These are phyloP conservation scores for Odonthalia washingtoniensis DNA, from an alignment of 31 red algal genomes.

Conservation along the genomic window DNA sequence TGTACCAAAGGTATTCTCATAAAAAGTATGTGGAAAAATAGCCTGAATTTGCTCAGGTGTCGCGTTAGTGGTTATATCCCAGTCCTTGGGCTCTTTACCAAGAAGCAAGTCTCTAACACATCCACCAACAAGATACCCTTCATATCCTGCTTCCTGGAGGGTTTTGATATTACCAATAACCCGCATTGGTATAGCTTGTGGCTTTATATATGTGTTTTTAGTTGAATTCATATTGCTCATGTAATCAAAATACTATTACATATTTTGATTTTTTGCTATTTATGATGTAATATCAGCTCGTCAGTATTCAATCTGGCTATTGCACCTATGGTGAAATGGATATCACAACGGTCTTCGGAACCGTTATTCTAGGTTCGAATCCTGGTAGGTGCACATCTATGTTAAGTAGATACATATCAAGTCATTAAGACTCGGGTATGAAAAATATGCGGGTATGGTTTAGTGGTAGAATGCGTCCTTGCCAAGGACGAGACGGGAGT, in stretches of 20 bases:
- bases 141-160: slow-evolving; percentile 18
- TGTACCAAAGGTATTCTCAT: slow-evolving; percentile 21
- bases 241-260: too few species aligned
- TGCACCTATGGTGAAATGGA: slow-evolving; percentile 26
- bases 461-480: too few species aligned
- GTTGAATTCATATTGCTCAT: too few species aligned
- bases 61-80: slow-evolving; percentile 20
- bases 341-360: slow-evolving; percentile 30
- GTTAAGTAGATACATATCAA: too few species aligned
- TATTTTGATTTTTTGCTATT: too few species aligned
- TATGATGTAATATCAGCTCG: too few species aligned
- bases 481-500: too few species aligned
- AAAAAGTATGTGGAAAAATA: slow-evolving; percentile 19
- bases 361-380: slow-evolving; percentile 25
- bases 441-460: too few species aligned
- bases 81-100: not conserved
- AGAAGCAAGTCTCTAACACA: slow-evolving; percentile 15
- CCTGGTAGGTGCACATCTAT: slow-evolving; percentile 20
- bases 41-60: slow-evolving; percentile 1
- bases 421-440: too few species aligned
- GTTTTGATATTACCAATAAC: slow-evolving; percentile 1
- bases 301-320: too few species aligned
- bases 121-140: slow-evolving; percentile 26
- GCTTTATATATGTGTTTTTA: too few species aligned
- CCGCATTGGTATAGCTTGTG: slow-evolving; percentile 1